Base-by-base conservation (phyloP, 1,284 basidiomycete species). In the Schizophyllum amplum region DNA sequence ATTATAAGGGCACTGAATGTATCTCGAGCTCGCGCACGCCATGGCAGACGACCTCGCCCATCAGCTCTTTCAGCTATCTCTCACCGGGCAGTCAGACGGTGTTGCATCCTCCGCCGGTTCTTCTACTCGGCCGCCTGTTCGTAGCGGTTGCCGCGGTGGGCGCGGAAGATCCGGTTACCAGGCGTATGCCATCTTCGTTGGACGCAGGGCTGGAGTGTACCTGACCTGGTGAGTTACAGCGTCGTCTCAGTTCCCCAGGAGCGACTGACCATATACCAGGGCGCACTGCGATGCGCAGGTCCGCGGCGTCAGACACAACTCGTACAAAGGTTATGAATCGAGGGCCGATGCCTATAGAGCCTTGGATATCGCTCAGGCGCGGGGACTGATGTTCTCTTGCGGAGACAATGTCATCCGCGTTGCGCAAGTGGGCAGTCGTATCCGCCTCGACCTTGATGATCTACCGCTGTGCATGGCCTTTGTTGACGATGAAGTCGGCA, bases 181-280 rank as follows among this genome's bases (percentile, higher is more conserved):
- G 5, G 57, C 49, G 6, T 58, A 58, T 20, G 57, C 27, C 21
- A 50, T 58, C 2, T 58, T 55, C n/a, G 21, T 23, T 11, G 53
- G 57, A 15, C 7, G 5, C 3, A 9, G 23, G 2, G 21, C 20
- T n/a, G 57, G 57, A 0, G 54, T 58, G 1, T 24, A 47, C 13
- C 20, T 1, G 1, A 48, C 48, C 7, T 58, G 57, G 57, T 58
- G 11, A 1, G 56, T 54, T 17, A 2, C n/a, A n/a, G 6, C 13
- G 13, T 33, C 27, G 27, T 13, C 6, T 13, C 27, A 13, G 27
- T 5, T 33, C 27, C 6, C n/a, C n/a, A 13, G 13, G 6, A 33
- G 5, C 13, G 6, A 33, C 13, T 33, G 27, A 33, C 27, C 6
- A 33, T 5, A 13, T n/a, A n/a, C n/a, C n/a, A 55, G 53, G 57